These are phyloP conservation scores for Triticum turgidum DNA, from an alignment of 176 grass and related monocot genomes.

Conservation along the genomic window DNA sequence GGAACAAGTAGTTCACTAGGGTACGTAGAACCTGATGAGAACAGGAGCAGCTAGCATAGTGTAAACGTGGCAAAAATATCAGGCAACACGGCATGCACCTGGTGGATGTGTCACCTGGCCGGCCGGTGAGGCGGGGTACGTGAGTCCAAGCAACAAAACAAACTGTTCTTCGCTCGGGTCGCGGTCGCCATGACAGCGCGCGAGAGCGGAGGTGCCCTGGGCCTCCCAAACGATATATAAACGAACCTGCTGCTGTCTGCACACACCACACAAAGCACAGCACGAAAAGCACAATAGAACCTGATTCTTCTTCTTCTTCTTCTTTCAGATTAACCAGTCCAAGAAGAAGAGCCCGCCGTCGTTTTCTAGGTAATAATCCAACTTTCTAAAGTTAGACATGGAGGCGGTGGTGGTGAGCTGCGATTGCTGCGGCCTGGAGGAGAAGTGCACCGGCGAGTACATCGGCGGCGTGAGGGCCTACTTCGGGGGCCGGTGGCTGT, in stretches of 20 bases:
- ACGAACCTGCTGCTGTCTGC: not conserved
- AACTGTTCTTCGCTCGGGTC: too few species aligned
- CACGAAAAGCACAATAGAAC: not conserved
- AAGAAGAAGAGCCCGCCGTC: too few species aligned
- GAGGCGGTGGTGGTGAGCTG: conserved; percentile 57
- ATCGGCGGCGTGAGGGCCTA: conserved; percentile 57
- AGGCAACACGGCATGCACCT: not conserved
- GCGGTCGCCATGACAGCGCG: not conserved
- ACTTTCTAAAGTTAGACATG: not conserved
- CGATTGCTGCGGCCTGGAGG: conserved; percentile 69
- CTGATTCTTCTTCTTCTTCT: too few species aligned
- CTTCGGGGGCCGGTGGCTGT: conserved; percentile 80
- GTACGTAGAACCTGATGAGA: not conserved
- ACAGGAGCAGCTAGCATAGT: not conserved
- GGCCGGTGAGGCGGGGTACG: not conserved
- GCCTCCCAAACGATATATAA: conserved; percentile 12
- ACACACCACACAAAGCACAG: not conserved
- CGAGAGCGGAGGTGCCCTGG: not conserved
- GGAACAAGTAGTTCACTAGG: not conserved
- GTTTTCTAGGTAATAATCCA: not conserved
- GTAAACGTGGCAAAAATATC: not conserved
- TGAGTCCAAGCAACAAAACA: conserved; percentile 25
- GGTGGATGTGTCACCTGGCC: not conserved
- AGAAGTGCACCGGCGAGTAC: conserved; percentile 81
- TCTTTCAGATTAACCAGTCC: too few species aligned